Conservation (phyloP, 495 filamentous ascomycete species). For the Aspergillus indologenus region DNA sequence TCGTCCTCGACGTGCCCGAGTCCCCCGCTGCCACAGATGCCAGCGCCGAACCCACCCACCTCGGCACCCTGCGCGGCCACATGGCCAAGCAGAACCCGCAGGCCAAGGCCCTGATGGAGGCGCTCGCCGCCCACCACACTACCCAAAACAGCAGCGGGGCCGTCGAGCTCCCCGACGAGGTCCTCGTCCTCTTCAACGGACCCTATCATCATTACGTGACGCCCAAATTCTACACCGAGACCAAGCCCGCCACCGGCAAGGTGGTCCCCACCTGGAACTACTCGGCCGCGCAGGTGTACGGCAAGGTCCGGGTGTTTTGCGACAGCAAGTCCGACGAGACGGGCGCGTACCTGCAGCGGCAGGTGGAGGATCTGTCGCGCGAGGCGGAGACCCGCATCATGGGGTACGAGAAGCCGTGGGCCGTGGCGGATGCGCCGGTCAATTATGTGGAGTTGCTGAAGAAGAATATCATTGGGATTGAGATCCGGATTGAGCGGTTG, state of each 20-base stretch:
- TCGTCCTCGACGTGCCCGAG: conserved; percentile 49
- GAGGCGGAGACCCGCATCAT: conserved; percentile 48
- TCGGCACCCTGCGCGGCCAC: conserved; percentile 49
- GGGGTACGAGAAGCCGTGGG: conserved; percentile 45
- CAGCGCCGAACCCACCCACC: conserved; percentile 19
- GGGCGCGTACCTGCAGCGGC: conserved; percentile 36
- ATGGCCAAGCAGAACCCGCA: conserved; percentile 56
- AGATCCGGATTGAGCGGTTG: conserved; percentile 47
- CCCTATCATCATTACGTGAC: conserved; percentile 55
- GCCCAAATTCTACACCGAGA: conserved; percentile 57
- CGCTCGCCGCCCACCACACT: conserved; percentile 13
- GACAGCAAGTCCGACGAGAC: conserved; percentile 37
- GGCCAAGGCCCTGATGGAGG: conserved; percentile 52
- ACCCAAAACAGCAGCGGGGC: not conserved
- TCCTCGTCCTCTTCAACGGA: conserved; percentile 52
- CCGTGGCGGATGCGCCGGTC: conserved; percentile 48
- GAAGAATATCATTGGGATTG: conserved; percentile 54
- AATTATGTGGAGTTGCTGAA: conserved; percentile 46
- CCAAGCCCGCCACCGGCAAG: conserved; percentile 54
- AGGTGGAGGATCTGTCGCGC: conserved; percentile 46
- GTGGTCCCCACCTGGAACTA: conserved; percentile 65
- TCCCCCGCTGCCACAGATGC: conserved; percentile 19
- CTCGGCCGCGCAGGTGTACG: conserved; percentile 55
- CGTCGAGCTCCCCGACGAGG: conserved; percentile 27
- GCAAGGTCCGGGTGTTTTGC: conserved; percentile 44